Conservation (phyloP, 495 filamentous ascomycete genomes). For the Penicillium subrubescens region DNA sequence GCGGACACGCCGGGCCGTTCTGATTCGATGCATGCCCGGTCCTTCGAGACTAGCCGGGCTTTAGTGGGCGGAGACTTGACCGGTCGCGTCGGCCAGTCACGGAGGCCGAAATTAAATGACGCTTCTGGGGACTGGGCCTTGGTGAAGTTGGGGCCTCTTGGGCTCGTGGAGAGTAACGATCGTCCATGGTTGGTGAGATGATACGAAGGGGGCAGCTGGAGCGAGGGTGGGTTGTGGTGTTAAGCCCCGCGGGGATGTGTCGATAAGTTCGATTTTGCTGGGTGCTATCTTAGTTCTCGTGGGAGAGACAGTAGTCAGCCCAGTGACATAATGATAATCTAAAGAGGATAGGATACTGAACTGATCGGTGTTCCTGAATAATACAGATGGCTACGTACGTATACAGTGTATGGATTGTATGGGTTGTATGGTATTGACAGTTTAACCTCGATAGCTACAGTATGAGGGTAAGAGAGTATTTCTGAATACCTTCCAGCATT, state of each 20-base stretch:
- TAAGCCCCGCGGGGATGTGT: conserved; percentile 13
- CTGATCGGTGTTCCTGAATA: neutral
- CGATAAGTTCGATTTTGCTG: conserved; percentile 10
- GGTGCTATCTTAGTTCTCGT: neutral
- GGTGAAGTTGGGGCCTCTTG: neutral
- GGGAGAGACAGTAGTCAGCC: neutral
- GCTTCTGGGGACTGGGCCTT: conserved; percentile 21
- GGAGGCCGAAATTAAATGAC: conserved; percentile 32
- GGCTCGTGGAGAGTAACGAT: conserved; percentile 15
- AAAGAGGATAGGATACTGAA: neutral
- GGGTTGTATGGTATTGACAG: neutral
- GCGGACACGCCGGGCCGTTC: conserved; percentile 11
- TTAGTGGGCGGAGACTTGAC: conserved; percentile 19
- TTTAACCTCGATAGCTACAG: neutral
- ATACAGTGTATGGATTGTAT: neutral
- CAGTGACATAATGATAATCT: conserved; percentile 27
- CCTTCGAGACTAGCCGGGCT: conserved; percentile 15
- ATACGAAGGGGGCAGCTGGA: conserved; percentile 28
- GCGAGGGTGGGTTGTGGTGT: conserved; percentile 21
- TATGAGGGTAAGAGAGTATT: no score
- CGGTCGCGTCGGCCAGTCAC: conserved; percentile 20
- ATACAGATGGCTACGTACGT: neutral
- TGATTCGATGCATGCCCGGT: conserved; percentile 25
- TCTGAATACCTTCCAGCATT: conserved; percentile 16
- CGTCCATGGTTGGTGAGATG: conserved; percentile 23